Conservation (phyloP, 2,329 filamentous ascomycete species). For the Colletotrichum tropicicola region DNA sequence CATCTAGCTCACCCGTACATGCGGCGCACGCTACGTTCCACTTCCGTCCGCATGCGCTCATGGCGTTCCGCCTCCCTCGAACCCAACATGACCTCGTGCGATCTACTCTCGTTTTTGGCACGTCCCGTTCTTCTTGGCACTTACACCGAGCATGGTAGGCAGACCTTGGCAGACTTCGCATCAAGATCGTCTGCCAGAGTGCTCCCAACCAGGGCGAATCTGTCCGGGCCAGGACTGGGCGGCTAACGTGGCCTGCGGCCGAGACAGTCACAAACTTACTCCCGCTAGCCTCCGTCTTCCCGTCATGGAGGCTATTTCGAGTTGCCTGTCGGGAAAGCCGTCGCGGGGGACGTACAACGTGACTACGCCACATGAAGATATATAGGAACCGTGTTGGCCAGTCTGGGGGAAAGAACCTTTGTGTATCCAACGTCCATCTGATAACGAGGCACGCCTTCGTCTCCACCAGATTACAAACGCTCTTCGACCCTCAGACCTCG, state of each 20-base stretch:
- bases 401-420: background rate
- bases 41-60: slow-evolving; percentile 12
- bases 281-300: slow-evolving; percentile 23
- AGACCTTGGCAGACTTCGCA: background rate
- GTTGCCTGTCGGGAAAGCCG: background rate
- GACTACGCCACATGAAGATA: background rate
- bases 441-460: background rate
- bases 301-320: background rate
- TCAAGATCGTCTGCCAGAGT: background rate
- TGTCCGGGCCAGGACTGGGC: background rate
- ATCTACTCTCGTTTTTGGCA: background rate
- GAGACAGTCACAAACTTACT: slow-evolving; percentile 4
- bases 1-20: background rate
- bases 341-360: background rate
- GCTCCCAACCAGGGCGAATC: background rate
- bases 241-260: background rate
- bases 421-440: background rate
- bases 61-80: background rate
- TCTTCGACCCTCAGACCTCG: background rate
- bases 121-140: background rate
- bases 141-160: background rate
- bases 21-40: slow-evolving; percentile 12
- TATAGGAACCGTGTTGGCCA: slow-evolving; percentile 7
- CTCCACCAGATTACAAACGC: too few relatives aligned
- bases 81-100: background rate